Evolutionary conservation across 352 stramenopile species (phyloP).

Genomic region (Phytophthora colocasiae): DNA sequence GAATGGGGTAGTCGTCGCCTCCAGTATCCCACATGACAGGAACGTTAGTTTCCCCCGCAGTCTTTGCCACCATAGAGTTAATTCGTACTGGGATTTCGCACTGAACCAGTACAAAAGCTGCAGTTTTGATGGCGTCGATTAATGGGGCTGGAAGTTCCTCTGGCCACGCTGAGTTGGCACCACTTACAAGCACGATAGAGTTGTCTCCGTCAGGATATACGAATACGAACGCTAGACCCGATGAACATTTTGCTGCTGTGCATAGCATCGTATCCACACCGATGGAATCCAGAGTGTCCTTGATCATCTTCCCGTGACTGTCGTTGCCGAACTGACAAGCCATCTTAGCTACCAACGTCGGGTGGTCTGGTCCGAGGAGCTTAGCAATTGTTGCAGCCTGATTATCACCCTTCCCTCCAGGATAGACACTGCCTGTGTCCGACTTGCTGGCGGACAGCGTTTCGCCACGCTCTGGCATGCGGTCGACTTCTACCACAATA

Average conservation of each 20-base stretch:
- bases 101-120: slow-evolving; percentile 66
- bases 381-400: slow-evolving; percentile 62
- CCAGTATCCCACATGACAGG: too few relatives aligned
- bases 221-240: slow-evolving; percentile 77
- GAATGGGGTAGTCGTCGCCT: slow-evolving; percentile 3
- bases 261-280: slow-evolving; percentile 50
- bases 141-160: slow-evolving; percentile 37
- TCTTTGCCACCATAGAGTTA: slow-evolving; percentile 54
- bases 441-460: slow-evolving; percentile 53
- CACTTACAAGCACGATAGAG: slow-evolving; percentile 79
- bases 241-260: slow-evolving; percentile 47
- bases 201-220: slow-evolving; percentile 78
- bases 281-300: slow-evolving; percentile 20
- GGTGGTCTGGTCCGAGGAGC: slow-evolving; percentile 29
- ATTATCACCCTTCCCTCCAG: slow-evolving; percentile 79
- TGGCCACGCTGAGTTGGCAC: slow-evolving; percentile 70
- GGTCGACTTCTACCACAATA: too few relatives aligned
- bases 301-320: too few relatives aligned
- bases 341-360: slow-evolving; percentile 43
- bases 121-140: slow-evolving; percentile 44
- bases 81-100: slow-evolving; percentile 61
- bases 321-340: too few relatives aligned
- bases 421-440: slow-evolving; percentile 61
- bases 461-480: slow-evolving; percentile 42
- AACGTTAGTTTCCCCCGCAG: slow-evolving; percentile 18